Evolutionary conservation across 441 rosid genomes (phyloP), one percentile per base, ranked within the genome.

Genomic region (Biscutella auriculata): DNA sequence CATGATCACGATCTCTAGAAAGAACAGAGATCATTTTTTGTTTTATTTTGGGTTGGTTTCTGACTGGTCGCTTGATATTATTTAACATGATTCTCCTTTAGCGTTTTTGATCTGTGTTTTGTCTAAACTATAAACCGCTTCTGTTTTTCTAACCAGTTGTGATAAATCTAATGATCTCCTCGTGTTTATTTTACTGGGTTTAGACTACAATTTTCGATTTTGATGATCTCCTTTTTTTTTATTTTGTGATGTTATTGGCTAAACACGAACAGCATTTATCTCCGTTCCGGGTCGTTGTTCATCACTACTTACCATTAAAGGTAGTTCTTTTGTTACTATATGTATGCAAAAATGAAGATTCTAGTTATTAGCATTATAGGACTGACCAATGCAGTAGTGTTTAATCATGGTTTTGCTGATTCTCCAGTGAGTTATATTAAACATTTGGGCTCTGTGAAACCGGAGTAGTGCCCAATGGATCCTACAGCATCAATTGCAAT

Each of bases 271-370:
- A 65, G 62, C 69, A 48, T 54, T 62, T n/a, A n/a, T n/a, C n/a
- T n/a, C n/a, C n/a, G n/a, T n/a, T n/a, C n/a, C n/a, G n/a, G n/a
- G n/a, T n/a, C n/a, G n/a, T n/a, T n/a, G n/a, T n/a, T n/a, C n/a
- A n/a, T n/a, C n/a, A 69, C 62, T 55, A 57, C 53, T 42, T 43
- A 27, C 28, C 46, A 42, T 62, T 56, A 65, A 59, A 71, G 93
- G 84, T 73, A 67, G 66, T 50, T 54, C 32, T 5, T 65, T 63
- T 43, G 3, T 40, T n/a, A n/a, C n/a, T n/a, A n/a, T n/a, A n/a
- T n/a, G n/a, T n/a, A n/a, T n/a, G n/a, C n/a, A n/a, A n/a, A n/a
- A n/a, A n/a, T n/a, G n/a, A n/a, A n/a, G n/a, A n/a, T n/a, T n/a
- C n/a, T n/a, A n/a, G n/a, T n/a, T n/a, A n/a, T n/a, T n/a, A n/a